A percentile compares a stretch with the other conserved stretches of the same genome.
These are phyloP conservation scores for Kazachstania taianensis DNA, from an alignment of 805 yeast genomes.

Conservation along the genomic window DNA sequence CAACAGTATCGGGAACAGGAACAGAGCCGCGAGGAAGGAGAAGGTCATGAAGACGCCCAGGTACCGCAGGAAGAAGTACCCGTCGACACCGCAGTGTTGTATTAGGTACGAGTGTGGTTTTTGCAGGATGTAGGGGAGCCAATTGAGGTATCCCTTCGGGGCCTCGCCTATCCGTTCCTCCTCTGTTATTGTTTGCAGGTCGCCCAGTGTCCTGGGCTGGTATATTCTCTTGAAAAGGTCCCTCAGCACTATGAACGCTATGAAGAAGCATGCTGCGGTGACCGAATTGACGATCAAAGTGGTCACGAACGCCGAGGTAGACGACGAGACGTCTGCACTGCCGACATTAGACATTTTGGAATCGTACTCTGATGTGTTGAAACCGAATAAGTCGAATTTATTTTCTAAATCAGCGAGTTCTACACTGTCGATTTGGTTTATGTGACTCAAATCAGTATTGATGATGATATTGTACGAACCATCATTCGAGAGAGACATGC, in stretches of 20 bases:
- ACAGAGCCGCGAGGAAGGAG: slow-evolving; percentile 42
- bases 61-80: slow-evolving; percentile 64
- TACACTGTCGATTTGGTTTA: too few species aligned
- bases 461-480: too few species aligned
- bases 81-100: slow-evolving; percentile 67
- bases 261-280: slow-evolving; percentile 45
- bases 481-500: too few species aligned
- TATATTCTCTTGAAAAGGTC: slow-evolving; percentile 61
- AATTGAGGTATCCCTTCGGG: slow-evolving; percentile 49
- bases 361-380: slow-evolving; percentile 1
- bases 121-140: slow-evolving; percentile 43
- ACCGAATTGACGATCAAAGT: slow-evolving; percentile 61
- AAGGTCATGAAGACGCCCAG: slow-evolving; percentile 44
- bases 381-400: slow-evolving; percentile 1
- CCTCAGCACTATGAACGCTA: slow-evolving; percentile 53
- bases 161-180: slow-evolving; percentile 55
- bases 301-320: slow-evolving; percentile 71
- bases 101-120: slow-evolving; percentile 53
- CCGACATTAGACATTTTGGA: too few species aligned
- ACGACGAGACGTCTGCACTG: slow-evolving; percentile 32
- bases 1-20: slow-evolving; percentile 59
- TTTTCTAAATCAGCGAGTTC: too few species aligned
- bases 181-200: slow-evolving; percentile 27
- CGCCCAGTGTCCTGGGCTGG: slow-evolving; percentile 59
- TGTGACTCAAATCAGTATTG: too few species aligned